Conservation (phyloP, 495 filamentous ascomycete genomes). For the Barbatosphaeria neglecta region DNA sequence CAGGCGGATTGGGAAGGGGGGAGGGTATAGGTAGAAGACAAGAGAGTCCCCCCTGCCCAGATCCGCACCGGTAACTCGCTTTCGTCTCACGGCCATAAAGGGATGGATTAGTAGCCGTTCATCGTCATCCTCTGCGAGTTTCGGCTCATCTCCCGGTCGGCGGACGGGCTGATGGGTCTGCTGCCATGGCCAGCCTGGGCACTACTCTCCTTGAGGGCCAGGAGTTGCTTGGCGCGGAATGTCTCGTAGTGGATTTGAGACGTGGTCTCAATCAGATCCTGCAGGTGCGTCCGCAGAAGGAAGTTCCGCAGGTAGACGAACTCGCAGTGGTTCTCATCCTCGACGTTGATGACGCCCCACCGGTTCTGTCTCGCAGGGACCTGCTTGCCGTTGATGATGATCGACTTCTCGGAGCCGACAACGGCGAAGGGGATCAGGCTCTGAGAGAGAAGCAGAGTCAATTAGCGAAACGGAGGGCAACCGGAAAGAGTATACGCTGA, state of each 20-base stretch:
- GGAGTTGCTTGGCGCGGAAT: constrained; percentile 97
- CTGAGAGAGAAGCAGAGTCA: constrained; percentile 28
- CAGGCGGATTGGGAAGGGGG: neutral
- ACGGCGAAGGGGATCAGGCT: constrained; percentile 95
- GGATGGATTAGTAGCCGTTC: constrained; percentile 72
- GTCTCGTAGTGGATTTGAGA: constrained; percentile 99
- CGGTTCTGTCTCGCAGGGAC: constrained; percentile 96
- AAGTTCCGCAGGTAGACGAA: constrained; percentile 98
- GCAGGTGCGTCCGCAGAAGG: constrained; percentile 87
- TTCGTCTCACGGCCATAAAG: constrained; percentile 6
- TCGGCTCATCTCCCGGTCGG: constrained; percentile 90
- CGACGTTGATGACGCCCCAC: constrained; percentile 99
- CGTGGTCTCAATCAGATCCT: constrained; percentile 99
- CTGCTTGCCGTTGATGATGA: constrained; percentile 94
- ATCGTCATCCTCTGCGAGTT: constrained; percentile 93
- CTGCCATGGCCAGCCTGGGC: constrained; percentile 76
- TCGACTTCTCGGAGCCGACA: constrained; percentile 93
- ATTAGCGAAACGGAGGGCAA: constrained; percentile 3
- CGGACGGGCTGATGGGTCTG: constrained; percentile 86
- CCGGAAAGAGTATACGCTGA: neutral
- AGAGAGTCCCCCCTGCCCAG: neutral
- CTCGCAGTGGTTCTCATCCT: constrained; percentile 99
- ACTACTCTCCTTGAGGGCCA: constrained; percentile 96
- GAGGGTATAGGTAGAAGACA: neutral
- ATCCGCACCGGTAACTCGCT: neutral